Percentiles rank a stretch among this genome's conserved stretches.
Conservation (phyloP, 2,329 filamentous ascomycete species). For the Colletotrichum destructivum region DNA sequence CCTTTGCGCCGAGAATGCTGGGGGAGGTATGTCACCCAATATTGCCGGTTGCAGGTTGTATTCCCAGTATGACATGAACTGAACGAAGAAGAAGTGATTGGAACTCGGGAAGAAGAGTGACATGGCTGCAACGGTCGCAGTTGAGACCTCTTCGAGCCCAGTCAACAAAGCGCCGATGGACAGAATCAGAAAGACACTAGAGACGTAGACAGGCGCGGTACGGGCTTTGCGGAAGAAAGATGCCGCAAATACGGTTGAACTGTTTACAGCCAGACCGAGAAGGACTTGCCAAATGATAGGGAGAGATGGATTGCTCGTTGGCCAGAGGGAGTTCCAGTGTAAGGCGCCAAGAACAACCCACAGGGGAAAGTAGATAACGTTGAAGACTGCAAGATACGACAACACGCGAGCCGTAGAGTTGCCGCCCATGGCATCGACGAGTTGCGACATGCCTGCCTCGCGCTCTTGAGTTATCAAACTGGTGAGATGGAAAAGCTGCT, state of each 20-base stretch:
- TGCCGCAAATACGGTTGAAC: constrained; percentile 72
- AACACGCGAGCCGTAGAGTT: neutral
- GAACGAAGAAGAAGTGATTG: constrained; percentile 46
- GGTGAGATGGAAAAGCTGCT: constrained; percentile 34
- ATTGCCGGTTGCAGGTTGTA: neutral
- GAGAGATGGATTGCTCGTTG: constrained; percentile 48
- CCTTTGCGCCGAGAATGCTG: neutral
- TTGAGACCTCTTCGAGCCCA: neutral
- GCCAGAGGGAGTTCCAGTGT: constrained; percentile 47
- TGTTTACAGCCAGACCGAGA: constrained; percentile 69
- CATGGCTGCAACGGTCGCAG: constrained; percentile 15
- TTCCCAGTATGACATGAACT: constrained; percentile 47
- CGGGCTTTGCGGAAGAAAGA: constrained; percentile 55
- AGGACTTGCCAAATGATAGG: constrained; percentile 63
- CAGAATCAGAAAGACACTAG: constrained; percentile 48
- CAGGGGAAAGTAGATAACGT: constrained; percentile 32
- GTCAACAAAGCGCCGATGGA: constrained; percentile 41
- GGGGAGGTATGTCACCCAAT: neutral
- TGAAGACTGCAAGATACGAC: constrained; percentile 3
- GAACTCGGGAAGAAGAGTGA: constrained; percentile 46
- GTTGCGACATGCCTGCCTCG: constrained; percentile 51
- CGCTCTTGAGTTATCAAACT: constrained; percentile 49
- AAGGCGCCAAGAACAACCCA: constrained; percentile 50
- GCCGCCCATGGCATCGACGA: constrained; percentile 47
- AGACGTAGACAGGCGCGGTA: constrained; percentile 51